Evolutionary conservation across 208 protist species (phyloP), one percentile per base, ranked within the genome.

Genomic region (Acanthamoeba culbertsoni): DNA sequence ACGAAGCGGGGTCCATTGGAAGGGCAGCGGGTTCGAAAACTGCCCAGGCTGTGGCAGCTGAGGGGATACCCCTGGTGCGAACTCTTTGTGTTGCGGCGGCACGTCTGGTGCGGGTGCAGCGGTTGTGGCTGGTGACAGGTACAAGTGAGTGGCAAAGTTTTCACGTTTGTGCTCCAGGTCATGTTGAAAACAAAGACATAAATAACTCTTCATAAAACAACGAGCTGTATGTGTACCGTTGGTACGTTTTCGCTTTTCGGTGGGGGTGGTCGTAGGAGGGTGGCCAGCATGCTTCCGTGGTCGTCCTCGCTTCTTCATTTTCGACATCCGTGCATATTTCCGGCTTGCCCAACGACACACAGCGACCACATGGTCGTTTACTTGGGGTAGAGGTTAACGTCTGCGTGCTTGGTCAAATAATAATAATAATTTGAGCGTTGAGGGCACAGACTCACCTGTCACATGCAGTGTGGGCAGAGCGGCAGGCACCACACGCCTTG

Each of bases 311-410:
- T 79, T 77, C 65, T 93, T 93, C 37, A 55, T 42, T 28, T 10
- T 48, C 16, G n/a, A 55, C 88, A 28, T 93, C 63, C 3, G 33
- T 45, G 88, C 88, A 93, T 23, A 82, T 18, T 12, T 93, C 65
- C 1, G 88, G 63, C 57, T 59, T 75, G 23, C 88, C 88, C 53
- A 93, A 26, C 46, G 37, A 57, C 31, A 93, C 51, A 45, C 88
- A 93, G 33, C 88, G 59, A 48, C 63, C 35, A 28, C 88, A 93
- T 8, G 88, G 88, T 40, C 88, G 35, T 18, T 93, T 84, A 42
- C 73, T 84, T n/a, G n/a, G n/a, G n/a, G n/a, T n/a, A n/a, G n/a
- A n/a, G n/a, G n/a, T n/a, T n/a, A n/a, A n/a, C n/a, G n/a, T n/a
- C n/a, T n/a, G n/a, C n/a, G n/a, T n/a, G n/a, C n/a, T n/a, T n/a